These are phyloP conservation scores for Lignosus rhinocerotis DNA, from an alignment of 1,284 basidiomycete species.

Conservation along the genomic window DNA sequence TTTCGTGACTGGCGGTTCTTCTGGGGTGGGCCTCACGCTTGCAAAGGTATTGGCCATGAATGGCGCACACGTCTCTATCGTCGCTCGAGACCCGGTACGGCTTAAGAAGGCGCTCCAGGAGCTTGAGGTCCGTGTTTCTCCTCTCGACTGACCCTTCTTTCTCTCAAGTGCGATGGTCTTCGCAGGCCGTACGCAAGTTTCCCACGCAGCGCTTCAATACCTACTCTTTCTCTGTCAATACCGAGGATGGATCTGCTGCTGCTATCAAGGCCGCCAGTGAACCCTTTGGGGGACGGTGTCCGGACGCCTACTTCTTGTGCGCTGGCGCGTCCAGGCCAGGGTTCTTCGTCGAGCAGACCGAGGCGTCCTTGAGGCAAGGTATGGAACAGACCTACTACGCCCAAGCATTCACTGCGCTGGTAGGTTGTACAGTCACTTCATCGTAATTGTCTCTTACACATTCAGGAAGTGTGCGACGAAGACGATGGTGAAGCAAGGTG, in stretches of 20 bases:
- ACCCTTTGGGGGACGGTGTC: slow-evolving; percentile 53
- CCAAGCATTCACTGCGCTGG: slow-evolving; percentile 79
- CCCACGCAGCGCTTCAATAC: slow-evolving; percentile 57
- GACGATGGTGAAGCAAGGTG: slow-evolving; percentile 63
- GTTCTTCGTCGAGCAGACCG: slow-evolving; percentile 72
- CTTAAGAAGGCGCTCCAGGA: slow-evolving; percentile 58
- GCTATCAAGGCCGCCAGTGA: slow-evolving; percentile 64
- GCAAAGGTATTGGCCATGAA: slow-evolving; percentile 67
- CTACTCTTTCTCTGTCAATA: slow-evolving; percentile 65
- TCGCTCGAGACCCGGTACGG: slow-evolving; percentile 68
- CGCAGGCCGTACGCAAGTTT: slow-evolving; percentile 46
- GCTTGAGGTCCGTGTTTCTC: slow-evolving; percentile 55
- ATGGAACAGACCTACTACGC: slow-evolving; percentile 71
- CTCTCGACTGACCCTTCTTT: not conserved
- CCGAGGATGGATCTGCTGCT: slow-evolving; percentile 47
- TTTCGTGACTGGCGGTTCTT: slow-evolving; percentile 81
- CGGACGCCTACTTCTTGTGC: slow-evolving; percentile 79
- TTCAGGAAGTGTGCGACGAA: slow-evolving; percentile 73
- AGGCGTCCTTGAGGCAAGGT: slow-evolving; percentile 58
- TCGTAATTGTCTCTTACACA: not conserved
- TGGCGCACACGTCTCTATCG: slow-evolving; percentile 82
- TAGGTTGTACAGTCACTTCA: not conserved
- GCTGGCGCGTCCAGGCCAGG: slow-evolving; percentile 71
- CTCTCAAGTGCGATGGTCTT: not conserved
- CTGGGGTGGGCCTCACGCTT: slow-evolving; percentile 76